Conservation (phyloP, 805 yeast species). For the Candida piceae region DNA sequence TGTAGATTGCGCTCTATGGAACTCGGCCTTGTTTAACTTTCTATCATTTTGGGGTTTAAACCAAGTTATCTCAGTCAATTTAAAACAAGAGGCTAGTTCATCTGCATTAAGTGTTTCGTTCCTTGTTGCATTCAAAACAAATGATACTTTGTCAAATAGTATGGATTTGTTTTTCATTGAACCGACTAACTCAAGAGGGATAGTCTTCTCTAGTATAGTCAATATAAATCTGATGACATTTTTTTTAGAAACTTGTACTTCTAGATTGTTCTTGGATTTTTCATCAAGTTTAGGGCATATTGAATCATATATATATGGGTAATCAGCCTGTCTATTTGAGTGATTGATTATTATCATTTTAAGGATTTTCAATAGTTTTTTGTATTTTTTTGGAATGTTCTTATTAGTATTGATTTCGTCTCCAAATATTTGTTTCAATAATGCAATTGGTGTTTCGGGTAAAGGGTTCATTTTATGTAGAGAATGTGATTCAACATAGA, state of each 20-base stretch:
- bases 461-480: constrained; percentile 20
- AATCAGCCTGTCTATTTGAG: constrained; percentile 22
- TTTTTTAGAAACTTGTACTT: constrained; percentile 27
- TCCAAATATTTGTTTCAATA: constrained; percentile 10
- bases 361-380: constrained; percentile 17
- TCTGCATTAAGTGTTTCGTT: constrained; percentile 32
- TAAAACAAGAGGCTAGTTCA: constrained; percentile 30
- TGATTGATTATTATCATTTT: constrained; percentile 31
- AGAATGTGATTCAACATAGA: constrained; percentile 21
- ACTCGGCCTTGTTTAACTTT: constrained; percentile 39
- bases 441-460: constrained; percentile 8
- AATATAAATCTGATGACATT: constrained; percentile 40
- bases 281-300: constrained; percentile 23
- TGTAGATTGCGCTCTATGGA: constrained; percentile 30
- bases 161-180: constrained; percentile 39
- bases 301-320: constrained; percentile 33
- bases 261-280: constrained; percentile 24
- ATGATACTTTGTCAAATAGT: constrained; percentile 33
- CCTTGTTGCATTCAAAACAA: constrained; percentile 33
- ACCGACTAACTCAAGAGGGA: constrained; percentile 55
- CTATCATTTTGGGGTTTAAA: constrained; percentile 30
- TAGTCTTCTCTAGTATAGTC: constrained; percentile 38
- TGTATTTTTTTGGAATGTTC: constrained; percentile 20
- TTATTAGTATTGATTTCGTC: constrained; percentile 6
- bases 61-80: too few species aligned